Evolutionary conservation across 208 protist species (phyloP), one percentile per base, ranked within the genome.

Genomic region (Acanthamoeba divionensis): DNA sequence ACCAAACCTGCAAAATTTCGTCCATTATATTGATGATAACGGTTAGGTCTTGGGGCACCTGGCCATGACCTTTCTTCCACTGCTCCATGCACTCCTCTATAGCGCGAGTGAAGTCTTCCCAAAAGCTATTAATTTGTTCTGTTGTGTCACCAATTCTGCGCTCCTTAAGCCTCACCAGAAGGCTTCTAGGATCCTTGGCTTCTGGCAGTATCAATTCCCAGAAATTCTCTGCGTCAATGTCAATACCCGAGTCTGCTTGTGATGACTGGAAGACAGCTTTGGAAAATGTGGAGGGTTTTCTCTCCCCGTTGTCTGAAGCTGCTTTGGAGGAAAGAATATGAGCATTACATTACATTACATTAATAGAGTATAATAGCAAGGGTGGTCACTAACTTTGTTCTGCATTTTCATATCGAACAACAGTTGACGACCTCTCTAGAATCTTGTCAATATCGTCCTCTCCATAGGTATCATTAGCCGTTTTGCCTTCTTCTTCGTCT

Each of bases 161-260:
- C 31, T 83, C 47, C 0, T 38, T 26, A 18, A 83, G 73, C 33
- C 73, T 45, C 45, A 47, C 26, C 3, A 83, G 24, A 24, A 83
- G 38, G 73, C 38, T 26, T 4, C 47, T 52, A 44, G 73, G 33
- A 31, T 83, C 45, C 29, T 83, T 83, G 13, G 73, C 73, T 52
- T 83, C 73, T 83, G 88, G 88, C 45, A 91, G 33, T 36, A 95
- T 33, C 26, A 94, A 92, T 21, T 92, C 48, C 94, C 94, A 96
- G 71, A 96, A 96, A 63, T 96, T 88, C 26, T 94, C 92, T 69
- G 95, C 94, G 38, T 95, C 90, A 1, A 96, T 71, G 60, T 94
- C 87, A 26, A 95, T 90, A 41, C 71, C 57, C 1, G 67, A n/a
- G 18, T 50, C 75, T 13, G 65, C 55, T 26, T 67, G n/a, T 4